Evolutionary conservation across 2,329 filamentous ascomycete genomes (phyloP).

Genomic region (Biscogniauxia marginata): DNA sequence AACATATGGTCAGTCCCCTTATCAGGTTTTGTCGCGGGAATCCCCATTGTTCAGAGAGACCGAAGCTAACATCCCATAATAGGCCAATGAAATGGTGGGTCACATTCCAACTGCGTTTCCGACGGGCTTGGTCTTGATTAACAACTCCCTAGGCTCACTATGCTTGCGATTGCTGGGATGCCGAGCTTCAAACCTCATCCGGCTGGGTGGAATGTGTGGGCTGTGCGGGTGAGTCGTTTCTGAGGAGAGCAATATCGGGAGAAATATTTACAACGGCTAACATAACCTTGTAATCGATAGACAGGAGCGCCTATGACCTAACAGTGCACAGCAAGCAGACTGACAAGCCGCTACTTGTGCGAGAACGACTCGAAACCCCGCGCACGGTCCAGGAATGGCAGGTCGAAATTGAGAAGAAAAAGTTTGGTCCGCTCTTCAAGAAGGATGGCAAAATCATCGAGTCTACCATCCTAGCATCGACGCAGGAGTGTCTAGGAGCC

Average conservation of each 20-base stretch:
- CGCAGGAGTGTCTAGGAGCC: constrained; percentile 79
- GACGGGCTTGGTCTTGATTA: background rate
- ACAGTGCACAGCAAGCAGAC: constrained; percentile 92
- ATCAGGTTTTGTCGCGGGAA: background rate
- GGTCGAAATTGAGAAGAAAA: constrained; percentile 88
- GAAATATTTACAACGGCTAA: background rate
- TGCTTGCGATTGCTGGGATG: constrained; percentile 96
- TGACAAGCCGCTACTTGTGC: constrained; percentile 79
- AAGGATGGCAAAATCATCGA: constrained; percentile 89
- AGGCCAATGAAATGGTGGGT: constrained; percentile 52
- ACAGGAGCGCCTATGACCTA: constrained; percentile 92
- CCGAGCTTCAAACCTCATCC: constrained; percentile 84
- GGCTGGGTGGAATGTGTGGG: constrained; percentile 99
- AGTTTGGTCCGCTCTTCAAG: constrained; percentile 93
- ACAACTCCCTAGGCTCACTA: constrained; percentile 66
- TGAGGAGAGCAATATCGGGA: background rate
- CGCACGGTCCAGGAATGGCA: constrained; percentile 83
- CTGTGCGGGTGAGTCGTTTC: constrained; percentile 61
- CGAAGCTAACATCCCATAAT: constrained; percentile 1
- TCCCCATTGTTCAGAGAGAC: background rate
- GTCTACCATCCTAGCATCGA: constrained; percentile 69
- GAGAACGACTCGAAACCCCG: constrained; percentile 77
- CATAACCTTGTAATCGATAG: background rate
- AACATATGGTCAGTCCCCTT: constrained; percentile 69
- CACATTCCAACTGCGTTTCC: background rate